Base-by-base conservation (phyloP, 768 basidiomycete species). In the Podaxis mareebaensis region DNA sequence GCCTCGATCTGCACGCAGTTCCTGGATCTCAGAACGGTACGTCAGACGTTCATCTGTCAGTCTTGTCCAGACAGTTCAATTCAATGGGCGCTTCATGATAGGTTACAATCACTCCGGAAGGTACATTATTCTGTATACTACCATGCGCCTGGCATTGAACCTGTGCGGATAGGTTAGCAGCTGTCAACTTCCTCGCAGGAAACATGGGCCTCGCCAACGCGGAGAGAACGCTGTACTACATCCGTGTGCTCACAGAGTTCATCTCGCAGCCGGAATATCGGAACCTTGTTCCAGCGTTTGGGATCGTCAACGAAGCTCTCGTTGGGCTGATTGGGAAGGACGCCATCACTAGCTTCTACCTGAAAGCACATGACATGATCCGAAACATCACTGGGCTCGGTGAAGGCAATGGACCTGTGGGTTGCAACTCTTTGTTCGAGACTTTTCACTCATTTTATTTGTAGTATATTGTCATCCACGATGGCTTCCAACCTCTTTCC, bases 171-270 rank as follows among this genome's bases (percentile, higher is more conserved):
- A 77, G 78, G 67, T 58, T 75, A 30, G 85, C 85, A 1, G 69
- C 75, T 24, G 74, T 90, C 70, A 91, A 92, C 69, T 84, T 87
- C 65, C 65, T 90, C 66, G 74, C 79, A 60, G 88, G 89, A 17
- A 85, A 87, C 59, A 95, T 95, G 93, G 93, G 93, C 15, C 68
- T 93, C 53, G 92, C 92, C 51, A 95, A 95, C 70, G 94, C 91
- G 10, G 83, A 95, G 73, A 82, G 93, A 24, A 83, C 89, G 15
- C 77, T 95, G 40, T 83, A 90, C 72, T 88, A 90, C 68, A 86
- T 95, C 65, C 84, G 93, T 26, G 80, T 88, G 39, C 74, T 92
- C 66, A 82, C 85, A 53, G 89, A 92, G 76, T 96, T 96, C 78
- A 88, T 96, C 72, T 83, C 85, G 3, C 91, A 93, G 72, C 85